Evolutionary conservation across 208 protist species (phyloP), one percentile per base, ranked within the genome.

Genomic region (Naegleria gruberi): DNA sequence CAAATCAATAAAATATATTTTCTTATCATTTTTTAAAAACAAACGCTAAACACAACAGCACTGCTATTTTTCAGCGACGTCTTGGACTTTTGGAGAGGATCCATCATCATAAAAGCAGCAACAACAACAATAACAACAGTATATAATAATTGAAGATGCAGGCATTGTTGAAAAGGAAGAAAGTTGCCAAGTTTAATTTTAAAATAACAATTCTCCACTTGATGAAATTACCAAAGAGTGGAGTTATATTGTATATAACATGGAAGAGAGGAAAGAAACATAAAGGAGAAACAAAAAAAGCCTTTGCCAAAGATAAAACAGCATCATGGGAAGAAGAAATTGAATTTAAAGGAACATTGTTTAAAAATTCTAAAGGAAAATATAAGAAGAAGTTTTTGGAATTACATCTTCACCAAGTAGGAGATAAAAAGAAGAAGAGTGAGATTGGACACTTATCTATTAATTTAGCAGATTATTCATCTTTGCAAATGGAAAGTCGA

Each of bases 261-360:
- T 87, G 83, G 83, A 46, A 87, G 30, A 46, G 83, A 87, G 83
- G 83, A n/a, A 87, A 87, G n/a, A 87, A 87, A 87, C 44, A 55
- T 10, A 55, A 45, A 41, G 83, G 83, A 26, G 83, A 87, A 87
- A 87, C 83, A 1, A 87, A 87, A 87, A 87, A 87, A 55, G 44
- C 83, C 43, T 87, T 87, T 87, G 83, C 55, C 10, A 87, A 87
- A 55, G 83, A 87, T 55, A 87, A 87, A 55, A 55, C 44, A 17
- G 83, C 83, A 55, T 10, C 55, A 23, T 87, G 83, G 83, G 83
- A 87, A 55, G 83, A 87, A 55, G 41, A 46, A 87, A 42, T 87
- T 87, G 4, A 34, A 42, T 87, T 87, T 51, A 46, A 55, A 87
- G 83, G 83, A 12, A 87, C 83, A 40, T 19, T 87, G 6, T 87